A percentile compares a stretch with the other conserved stretches of the same genome.
Evolutionary conservation across 352 stramenopile genomes (phyloP).

Genomic region (Lagenidium sp.): DNA sequence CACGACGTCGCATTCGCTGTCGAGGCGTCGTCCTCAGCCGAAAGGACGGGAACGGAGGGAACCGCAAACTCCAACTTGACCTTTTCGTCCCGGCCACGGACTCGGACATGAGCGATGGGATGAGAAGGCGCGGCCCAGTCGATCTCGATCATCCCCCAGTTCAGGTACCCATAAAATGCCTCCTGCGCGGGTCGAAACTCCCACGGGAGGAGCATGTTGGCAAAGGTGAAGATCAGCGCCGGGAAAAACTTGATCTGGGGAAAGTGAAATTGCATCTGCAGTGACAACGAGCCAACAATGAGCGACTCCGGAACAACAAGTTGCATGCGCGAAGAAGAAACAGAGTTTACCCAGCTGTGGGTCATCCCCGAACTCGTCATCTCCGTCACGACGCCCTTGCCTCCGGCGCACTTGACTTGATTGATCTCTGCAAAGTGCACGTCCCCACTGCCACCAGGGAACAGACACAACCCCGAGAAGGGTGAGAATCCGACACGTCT

Average conservation of each 20-base stretch:
- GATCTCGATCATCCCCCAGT: slow-evolving; percentile 91
- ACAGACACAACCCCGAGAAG: slow-evolving; percentile 4
- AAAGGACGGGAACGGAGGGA: slow-evolving; percentile 28
- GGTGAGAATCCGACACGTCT: neutral
- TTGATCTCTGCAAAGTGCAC: slow-evolving; percentile 92
- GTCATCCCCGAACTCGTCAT: slow-evolving; percentile 93
- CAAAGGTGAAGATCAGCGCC: slow-evolving; percentile 55
- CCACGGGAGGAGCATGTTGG: slow-evolving; percentile 70
- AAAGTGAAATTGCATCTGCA: slow-evolving; percentile 66
- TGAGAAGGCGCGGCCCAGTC: slow-evolving; percentile 64
- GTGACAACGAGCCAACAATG: neutral
- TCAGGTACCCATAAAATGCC: slow-evolving; percentile 82
- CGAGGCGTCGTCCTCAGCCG: slow-evolving; percentile 13
- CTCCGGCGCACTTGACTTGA: slow-evolving; percentile 82
- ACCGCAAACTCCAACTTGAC: slow-evolving; percentile 67
- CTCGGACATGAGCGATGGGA: slow-evolving; percentile 46
- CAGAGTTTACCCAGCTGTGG: slow-evolving; percentile 89
- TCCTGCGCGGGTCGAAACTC: slow-evolving; percentile 54
- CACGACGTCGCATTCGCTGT: slow-evolving; percentile 36
- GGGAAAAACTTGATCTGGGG: slow-evolving; percentile 43
- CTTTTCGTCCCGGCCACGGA: slow-evolving; percentile 44
- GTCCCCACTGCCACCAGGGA: slow-evolving; percentile 76
- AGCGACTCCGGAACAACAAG: neutral
- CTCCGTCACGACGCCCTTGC: slow-evolving; percentile 53
- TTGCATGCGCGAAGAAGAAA: neutral